These are phyloP conservation scores for Colletotrichum sp. DNA, from an alignment of 2,329 filamentous ascomycete genomes.

Conservation along the genomic window DNA sequence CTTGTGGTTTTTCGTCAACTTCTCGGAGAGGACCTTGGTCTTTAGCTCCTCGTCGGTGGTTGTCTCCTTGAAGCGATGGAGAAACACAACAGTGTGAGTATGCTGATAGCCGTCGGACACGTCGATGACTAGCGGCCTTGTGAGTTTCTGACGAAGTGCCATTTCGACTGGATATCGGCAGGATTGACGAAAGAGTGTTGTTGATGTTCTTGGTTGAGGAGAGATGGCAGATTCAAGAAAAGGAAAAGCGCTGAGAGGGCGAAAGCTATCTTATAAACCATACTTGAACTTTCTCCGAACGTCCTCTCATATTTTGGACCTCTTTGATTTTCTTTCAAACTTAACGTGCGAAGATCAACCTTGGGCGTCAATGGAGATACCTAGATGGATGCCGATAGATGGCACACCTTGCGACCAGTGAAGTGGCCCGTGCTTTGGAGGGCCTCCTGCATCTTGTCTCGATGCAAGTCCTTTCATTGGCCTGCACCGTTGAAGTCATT, in stretches of 20 bases:
- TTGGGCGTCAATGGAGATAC: background rate
- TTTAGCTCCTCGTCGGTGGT: background rate
- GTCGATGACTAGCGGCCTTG: background rate
- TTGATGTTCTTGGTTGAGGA: background rate
- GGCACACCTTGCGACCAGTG: background rate
- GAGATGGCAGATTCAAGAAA: background rate
- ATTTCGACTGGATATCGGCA: background rate
- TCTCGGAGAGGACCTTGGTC: background rate
- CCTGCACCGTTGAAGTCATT: background rate
- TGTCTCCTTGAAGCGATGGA: background rate
- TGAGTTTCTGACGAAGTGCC: background rate
- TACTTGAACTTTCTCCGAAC: background rate
- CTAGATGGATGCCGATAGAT: background rate
- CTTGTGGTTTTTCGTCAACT: background rate
- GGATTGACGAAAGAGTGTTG: background rate
- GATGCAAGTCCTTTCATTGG: background rate
- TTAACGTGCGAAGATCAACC: background rate
- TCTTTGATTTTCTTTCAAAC: background rate
- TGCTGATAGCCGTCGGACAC: background rate
- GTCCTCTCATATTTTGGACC: background rate
- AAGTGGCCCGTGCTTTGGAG: background rate
- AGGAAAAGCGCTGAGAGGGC: background rate
- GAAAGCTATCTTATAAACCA: background rate
- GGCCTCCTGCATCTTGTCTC: background rate
- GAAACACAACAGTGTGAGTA: background rate